Evolutionary conservation across 1,284 basidiomycete species (phyloP).

Genomic region (Polyporus tsugae): DNA sequence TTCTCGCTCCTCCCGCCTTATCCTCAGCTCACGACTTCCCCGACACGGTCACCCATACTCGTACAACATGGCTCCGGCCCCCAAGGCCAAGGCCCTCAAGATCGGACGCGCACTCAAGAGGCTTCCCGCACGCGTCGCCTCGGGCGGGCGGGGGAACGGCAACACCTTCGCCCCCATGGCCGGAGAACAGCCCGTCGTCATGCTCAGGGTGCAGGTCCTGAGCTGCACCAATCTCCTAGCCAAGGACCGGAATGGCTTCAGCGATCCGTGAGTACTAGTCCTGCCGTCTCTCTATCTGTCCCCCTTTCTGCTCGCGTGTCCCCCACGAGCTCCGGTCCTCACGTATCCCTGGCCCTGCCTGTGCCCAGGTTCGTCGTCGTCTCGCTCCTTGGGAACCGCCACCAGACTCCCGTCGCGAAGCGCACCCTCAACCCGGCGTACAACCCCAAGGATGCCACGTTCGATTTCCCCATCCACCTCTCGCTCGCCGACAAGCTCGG

Average conservation of each 20-base stretch:
- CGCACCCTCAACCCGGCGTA: conserved; percentile 83
- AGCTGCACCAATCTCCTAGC: conserved; percentile 67
- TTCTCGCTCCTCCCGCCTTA: background rate
- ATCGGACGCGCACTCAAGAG: conserved; percentile 56
- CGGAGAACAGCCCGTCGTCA: conserved; percentile 71
- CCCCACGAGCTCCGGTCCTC: background rate
- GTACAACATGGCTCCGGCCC: conserved; percentile 30
- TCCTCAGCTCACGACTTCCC: background rate
- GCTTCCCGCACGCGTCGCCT: conserved; percentile 53
- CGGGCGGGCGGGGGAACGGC: conserved; percentile 47
- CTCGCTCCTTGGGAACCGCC: conserved; percentile 69
- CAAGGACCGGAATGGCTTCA: conserved; percentile 70
- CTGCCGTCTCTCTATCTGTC: background rate
- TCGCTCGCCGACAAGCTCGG: conserved; percentile 79
- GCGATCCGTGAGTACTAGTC: conserved; percentile 71
- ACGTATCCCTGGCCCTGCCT: conserved; percentile 2
- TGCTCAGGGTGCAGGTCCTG: conserved; percentile 72
- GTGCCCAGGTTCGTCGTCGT: conserved; percentile 77
- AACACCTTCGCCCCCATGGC: conserved; percentile 57
- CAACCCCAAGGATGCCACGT: conserved; percentile 78
- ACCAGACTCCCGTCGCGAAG: conserved; percentile 84
- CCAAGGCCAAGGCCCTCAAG: conserved; percentile 51
- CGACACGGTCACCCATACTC: background rate
- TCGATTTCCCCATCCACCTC: conserved; percentile 86
- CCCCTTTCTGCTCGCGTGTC: conserved; percentile 14